Base-by-base conservation (phyloP, 2,329 filamentous ascomycete species). In the Ophiostoma ips region DNA sequence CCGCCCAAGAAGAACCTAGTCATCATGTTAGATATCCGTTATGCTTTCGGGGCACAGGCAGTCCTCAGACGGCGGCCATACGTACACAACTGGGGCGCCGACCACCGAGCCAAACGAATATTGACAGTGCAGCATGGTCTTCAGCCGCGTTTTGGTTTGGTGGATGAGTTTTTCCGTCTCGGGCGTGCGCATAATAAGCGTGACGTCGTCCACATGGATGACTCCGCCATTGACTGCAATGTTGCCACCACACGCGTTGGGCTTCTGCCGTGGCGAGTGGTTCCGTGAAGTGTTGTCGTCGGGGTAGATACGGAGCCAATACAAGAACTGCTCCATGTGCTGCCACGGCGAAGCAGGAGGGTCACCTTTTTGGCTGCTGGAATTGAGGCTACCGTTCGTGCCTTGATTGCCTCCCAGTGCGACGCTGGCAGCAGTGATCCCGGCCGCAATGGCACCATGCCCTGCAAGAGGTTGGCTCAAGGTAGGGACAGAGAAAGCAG, bases 1-100 rank as follows among this genome's bases (percentile, higher is more conserved):
- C 58, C 58, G 3, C 60, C 59, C 1, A 61, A 50, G 38, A 59
- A 61, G 50, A 61, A 61, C 2, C 54, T 55, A n/a, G 28, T 4
- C n/a, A 3, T 6, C 9, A 16, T 5, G 40, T 43, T 30, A 43
- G 40, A n/a, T n/a, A n/a, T n/a, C n/a, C n/a, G n/a, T n/a, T n/a
- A n/a, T n/a, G n/a, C n/a, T n/a, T n/a, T n/a, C n/a, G n/a, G n/a
- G n/a, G n/a, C n/a, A 7, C 37, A 8, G 5, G n/a, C 35, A 41
- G 8, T 6, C 30, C 38, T 2, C 7, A 30, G 7, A 11, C 7
- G 10, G 11, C 4, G 28, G 3, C 28, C 10, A 15, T 24, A 36
- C 47, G 6, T 35, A 55, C 45, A 59, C 49, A 0, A 60, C 55
- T 1, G 60, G 60, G 1, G 59, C 57, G 1, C 60, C 60, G 6